These are phyloP conservation scores for Scutellaria barbata DNA, from an alignment of 257 asterid species.

Conservation along the genomic window DNA sequence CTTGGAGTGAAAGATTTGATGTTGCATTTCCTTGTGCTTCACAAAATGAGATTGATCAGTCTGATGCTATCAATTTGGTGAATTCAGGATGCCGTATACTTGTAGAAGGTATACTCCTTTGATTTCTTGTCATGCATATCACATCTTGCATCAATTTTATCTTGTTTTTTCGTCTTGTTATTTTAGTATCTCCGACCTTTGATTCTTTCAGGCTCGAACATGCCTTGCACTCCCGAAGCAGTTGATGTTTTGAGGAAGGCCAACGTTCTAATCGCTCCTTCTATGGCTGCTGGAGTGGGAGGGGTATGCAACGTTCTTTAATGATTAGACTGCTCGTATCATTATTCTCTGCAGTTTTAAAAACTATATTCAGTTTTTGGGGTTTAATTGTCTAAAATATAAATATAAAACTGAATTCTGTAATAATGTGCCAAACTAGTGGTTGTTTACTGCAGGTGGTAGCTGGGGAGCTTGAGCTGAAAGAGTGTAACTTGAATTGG, in stretches of 20 bases:
- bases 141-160: conserved; percentile 2
- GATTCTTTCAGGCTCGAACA: conserved; percentile 73
- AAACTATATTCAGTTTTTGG: background rate
- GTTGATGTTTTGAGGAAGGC: conserved; percentile 87
- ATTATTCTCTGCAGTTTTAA: background rate
- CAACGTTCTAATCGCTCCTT: conserved; percentile 85
- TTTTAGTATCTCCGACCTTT: conserved; percentile 29
- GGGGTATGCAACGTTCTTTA: conserved; percentile 64
- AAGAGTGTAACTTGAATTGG: conserved; percentile 90
- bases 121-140: conserved; percentile 7
- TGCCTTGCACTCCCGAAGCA: conserved; percentile 97
- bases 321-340: conserved; percentile 12
- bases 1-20: conserved; percentile 97
- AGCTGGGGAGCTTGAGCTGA: conserved; percentile 96
- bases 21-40: conserved; percentile 96
- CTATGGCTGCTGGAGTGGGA: conserved; percentile 97
- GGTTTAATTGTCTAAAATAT: too few species aligned
- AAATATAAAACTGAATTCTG: too few species aligned
- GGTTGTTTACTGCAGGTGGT: conserved; percentile 64
- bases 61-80: conserved; percentile 88
- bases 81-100: conserved; percentile 87
- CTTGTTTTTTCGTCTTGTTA: conserved; percentile 16
- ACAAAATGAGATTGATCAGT: conserved; percentile 90
- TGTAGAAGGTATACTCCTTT: conserved; percentile 71
- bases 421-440: background rate